phyloP scores from a whole-genome alignment of 1,139 yeast species.

The Geotrichum fermentans region DNA sequence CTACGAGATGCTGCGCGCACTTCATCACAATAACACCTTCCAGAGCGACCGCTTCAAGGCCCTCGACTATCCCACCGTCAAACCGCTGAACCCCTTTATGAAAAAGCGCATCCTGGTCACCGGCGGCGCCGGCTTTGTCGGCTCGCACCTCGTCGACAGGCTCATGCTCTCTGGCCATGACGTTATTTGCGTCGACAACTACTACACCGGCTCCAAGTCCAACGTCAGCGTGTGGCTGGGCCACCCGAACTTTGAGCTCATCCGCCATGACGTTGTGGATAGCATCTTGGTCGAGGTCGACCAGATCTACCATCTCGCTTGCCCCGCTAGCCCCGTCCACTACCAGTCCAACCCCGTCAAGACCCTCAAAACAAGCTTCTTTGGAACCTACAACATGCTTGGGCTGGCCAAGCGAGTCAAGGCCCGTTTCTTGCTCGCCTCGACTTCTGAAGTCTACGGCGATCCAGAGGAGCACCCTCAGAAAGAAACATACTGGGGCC shows the following conservation, averaged over 20 bases:
- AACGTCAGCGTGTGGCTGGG: slow-evolving; percentile 31
- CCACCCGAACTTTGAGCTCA: slow-evolving; percentile 31
- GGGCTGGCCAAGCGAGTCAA: slow-evolving; percentile 31
- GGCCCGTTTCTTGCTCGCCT: slow-evolving; percentile 28
- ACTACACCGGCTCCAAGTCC: slow-evolving; percentile 29
- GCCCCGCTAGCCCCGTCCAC: slow-evolving; percentile 31
- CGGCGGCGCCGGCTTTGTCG: slow-evolving; percentile 32
- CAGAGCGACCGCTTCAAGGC: not conserved
- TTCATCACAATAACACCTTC: slow-evolving; percentile 6
- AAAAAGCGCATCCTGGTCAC: slow-evolving; percentile 28
- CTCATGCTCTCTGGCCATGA: slow-evolving; percentile 28
- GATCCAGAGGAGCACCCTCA: slow-evolving; percentile 33
- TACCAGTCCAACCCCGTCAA: slow-evolving; percentile 31
- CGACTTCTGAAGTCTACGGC: slow-evolving; percentile 31
- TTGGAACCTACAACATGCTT: slow-evolving; percentile 31
- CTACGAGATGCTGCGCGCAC: slow-evolving; percentile 7
- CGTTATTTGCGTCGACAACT: slow-evolving; percentile 30
- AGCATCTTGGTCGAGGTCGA: slow-evolving; percentile 30
- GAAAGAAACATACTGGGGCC: slow-evolving; percentile 30
- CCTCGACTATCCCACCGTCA: slow-evolving; percentile 22
- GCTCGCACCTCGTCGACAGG: slow-evolving; percentile 29
- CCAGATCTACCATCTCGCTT: slow-evolving; percentile 30
- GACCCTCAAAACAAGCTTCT: slow-evolving; percentile 30
- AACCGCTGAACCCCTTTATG: slow-evolving; percentile 25
- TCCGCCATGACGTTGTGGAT: slow-evolving; percentile 30